phyloP scores from a whole-genome alignment of 768 basidiomycete species.

The Termitomyces sp. region DNA sequence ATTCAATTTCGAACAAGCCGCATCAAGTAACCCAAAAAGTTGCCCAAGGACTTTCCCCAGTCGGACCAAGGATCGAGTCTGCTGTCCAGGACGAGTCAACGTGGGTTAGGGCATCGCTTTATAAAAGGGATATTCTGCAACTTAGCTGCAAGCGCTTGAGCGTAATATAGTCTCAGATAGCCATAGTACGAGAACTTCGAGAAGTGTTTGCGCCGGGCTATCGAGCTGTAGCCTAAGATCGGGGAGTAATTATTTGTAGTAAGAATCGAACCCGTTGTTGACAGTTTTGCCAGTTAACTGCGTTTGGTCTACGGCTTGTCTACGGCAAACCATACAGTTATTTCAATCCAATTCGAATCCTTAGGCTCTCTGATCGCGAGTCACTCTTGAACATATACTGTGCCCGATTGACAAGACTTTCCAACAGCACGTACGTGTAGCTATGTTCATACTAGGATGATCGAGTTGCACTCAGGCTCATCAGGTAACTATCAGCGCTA shows the following conservation, averaged over 20 bases:
- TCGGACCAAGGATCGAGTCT: too few relatives aligned
- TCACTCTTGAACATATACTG: not conserved
- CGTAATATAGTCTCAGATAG: not conserved
- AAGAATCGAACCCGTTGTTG: not conserved
- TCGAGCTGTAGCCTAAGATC: not conserved
- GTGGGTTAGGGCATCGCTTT: not conserved
- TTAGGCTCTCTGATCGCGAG: not conserved
- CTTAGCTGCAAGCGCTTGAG: not conserved
- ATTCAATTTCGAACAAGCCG: not conserved
- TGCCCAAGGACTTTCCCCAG: too few relatives aligned
- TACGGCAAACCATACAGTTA: too few relatives aligned
- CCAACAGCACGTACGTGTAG: too few relatives aligned
- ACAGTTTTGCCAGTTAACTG: not conserved
- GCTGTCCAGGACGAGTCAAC: too few relatives aligned
- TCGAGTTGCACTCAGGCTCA: too few relatives aligned
- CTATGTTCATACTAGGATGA: too few relatives aligned
- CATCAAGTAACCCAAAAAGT: not conserved
- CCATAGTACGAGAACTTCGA: not conserved
- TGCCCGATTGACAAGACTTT: too few relatives aligned
- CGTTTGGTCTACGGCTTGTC: too few relatives aligned
- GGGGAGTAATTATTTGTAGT: not conserved
- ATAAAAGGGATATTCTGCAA: not conserved
- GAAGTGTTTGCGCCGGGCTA: not conserved
- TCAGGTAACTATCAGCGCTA: too few relatives aligned
- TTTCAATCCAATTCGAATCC: too few relatives aligned